Percentiles rank a stretch among this genome's conserved stretches.
Evolutionary conservation across 768 basidiomycete genomes (phyloP).

Genomic region (Podaxis sp.): DNA sequence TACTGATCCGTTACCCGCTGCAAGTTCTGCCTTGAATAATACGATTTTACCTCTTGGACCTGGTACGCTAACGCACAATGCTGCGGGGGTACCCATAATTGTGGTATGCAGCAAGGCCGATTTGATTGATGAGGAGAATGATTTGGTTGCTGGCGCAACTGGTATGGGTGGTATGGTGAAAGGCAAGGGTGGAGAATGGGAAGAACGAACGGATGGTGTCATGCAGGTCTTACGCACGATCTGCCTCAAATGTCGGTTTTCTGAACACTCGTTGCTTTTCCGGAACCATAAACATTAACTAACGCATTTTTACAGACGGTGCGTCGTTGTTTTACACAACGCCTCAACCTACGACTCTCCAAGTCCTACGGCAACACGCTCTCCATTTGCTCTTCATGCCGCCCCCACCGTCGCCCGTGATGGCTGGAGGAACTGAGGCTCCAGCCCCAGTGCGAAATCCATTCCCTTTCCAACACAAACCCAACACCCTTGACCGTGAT

Average conservation of each 20-base stretch:
- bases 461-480: slow-evolving; percentile 84
- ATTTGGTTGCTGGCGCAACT: slow-evolving; percentile 70
- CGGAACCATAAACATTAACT: too few relatives aligned
- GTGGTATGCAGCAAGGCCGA: slow-evolving; percentile 94
- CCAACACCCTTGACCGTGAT: slow-evolving; percentile 93
- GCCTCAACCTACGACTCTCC: slow-evolving; percentile 70
- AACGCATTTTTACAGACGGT: slow-evolving; percentile 60
- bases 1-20: slow-evolving; percentile 58
- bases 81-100: slow-evolving; percentile 81
- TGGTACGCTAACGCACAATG: slow-evolving; percentile 86
- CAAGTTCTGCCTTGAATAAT: slow-evolving; percentile 59
- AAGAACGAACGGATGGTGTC: slow-evolving; percentile 91
- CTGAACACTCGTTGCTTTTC: neutral
- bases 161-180: slow-evolving; percentile 92
- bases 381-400: slow-evolving; percentile 80
- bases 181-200: slow-evolving; percentile 90
- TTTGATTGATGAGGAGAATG: slow-evolving; percentile 80
- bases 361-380: slow-evolving; percentile 78
- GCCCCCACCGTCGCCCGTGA: slow-evolving; percentile 71
- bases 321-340: slow-evolving; percentile 92
- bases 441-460: slow-evolving; percentile 70
- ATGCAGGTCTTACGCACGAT: slow-evolving; percentile 95
- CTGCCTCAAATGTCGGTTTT: slow-evolving; percentile 82
- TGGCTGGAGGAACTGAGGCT: slow-evolving; percentile 58
- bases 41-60: slow-evolving; percentile 81